Conservation (phyloP, 139 green algal genomes). For the Monoraphidium neglectum region DNA sequence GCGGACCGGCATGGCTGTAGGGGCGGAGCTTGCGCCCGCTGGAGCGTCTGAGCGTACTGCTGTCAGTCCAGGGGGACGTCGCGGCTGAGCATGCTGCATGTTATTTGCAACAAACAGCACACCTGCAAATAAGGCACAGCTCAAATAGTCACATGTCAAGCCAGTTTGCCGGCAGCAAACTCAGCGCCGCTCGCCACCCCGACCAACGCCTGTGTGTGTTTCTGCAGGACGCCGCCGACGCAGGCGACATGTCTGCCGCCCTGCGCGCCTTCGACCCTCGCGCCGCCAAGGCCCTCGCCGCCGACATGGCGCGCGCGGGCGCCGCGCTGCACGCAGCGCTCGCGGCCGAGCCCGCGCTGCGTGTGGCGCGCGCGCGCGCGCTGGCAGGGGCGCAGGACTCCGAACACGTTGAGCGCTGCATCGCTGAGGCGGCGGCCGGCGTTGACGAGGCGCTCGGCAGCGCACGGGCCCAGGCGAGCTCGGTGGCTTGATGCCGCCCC, state of each 20-base stretch:
- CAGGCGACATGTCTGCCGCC: constrained; percentile 31
- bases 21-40: no score
- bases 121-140: no score
- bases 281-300: constrained; percentile 44
- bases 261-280: constrained; percentile 51
- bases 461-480: no score
- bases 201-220: constrained; percentile 7
- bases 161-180: no score
- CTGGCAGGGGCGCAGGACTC: constrained; percentile 65
- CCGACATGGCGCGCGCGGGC: constrained; percentile 68
- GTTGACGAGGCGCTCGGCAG: no score
- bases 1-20: constrained; percentile 5
- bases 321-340: constrained; percentile 73
- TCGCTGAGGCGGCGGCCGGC: constrained; percentile 47
- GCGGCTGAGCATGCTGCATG: no score
- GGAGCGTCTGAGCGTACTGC: no score
- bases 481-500: no score
- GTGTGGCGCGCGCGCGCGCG: constrained; percentile 56
- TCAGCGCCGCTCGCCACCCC: no score
- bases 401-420: constrained; percentile 62
- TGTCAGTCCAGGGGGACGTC: no score
- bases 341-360: constrained; percentile 51
- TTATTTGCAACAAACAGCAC: no score
- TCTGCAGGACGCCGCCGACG: constrained; percentile 35
- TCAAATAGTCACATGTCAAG: no score